A percentile compares a stretch with the other conserved stretches of the same genome.
Evolutionary conservation across 495 filamentous ascomycete species (phyloP).

Genomic region (Darksidea phi): DNA sequence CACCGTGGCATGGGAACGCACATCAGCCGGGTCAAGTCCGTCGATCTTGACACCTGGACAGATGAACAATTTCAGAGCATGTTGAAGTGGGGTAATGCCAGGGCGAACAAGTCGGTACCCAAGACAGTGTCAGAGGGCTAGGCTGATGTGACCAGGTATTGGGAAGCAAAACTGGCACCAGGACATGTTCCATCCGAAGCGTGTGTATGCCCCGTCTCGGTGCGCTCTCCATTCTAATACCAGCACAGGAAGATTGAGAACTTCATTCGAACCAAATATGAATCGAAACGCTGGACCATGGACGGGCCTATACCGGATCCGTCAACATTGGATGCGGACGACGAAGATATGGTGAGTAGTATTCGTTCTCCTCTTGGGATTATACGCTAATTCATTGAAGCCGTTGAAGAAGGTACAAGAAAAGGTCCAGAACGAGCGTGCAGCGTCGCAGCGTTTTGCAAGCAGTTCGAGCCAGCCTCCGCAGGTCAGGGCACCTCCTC

Average conservation of each 20-base stretch:
- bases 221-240: conserved; percentile 9
- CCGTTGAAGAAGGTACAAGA: conserved; percentile 73
- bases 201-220: conserved; percentile 45
- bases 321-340: conserved; percentile 75
- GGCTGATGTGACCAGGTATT: conserved; percentile 59
- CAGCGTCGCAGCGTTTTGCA: conserved; percentile 53
- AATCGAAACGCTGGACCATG: conserved; percentile 97
- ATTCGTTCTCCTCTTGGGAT: not conserved
- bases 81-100: conserved; percentile 87
- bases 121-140: not conserved
- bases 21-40: conserved; percentile 95
- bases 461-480: conserved; percentile 48
- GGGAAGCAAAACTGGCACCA: conserved; percentile 89
- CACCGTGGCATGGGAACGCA: conserved; percentile 98
- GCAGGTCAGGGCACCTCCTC: conserved; percentile 44
- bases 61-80: conserved; percentile 95
- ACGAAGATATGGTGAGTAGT: conserved; percentile 52
- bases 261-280: conserved; percentile 98
- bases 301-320: conserved; percentile 93
- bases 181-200: conserved; percentile 95
- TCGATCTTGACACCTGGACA: conserved; percentile 96
- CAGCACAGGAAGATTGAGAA: conserved; percentile 85
- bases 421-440: conserved; percentile 66
- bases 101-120: conserved; percentile 80
- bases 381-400: conserved; percentile 41